Base-by-base conservation (phyloP, 805 yeast species). In the Teunomyces panamensis region DNA sequence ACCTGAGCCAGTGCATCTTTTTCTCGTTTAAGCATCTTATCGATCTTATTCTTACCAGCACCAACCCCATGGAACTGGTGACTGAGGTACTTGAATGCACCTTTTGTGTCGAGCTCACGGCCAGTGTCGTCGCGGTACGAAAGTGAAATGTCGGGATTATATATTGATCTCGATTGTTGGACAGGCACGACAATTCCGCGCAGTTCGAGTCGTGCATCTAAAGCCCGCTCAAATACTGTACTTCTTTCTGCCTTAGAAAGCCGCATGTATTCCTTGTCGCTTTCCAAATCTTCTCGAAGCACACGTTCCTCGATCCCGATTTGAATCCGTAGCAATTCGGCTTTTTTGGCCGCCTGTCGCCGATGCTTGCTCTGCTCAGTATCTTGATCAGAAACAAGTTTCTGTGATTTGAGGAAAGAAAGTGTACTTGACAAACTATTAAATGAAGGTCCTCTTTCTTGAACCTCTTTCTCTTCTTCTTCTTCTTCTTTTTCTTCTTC, bases 41-140 rank as follows among this genome's bases (percentile, higher is more conserved):
- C 36, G n/a, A 20, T 7, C 41, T 37, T 37, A 16, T 37, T 24
- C 10, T 37, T 37, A 11, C 17, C 16, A 3, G 30, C 6, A n/a
- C 30, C 30, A 7, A 37, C 69, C 3, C 94, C 95, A 61, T 89
- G 96, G 63, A 87, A 89, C 53, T 82, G 80, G 52, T 85, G 91
- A 2, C 94, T 85, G 42, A 88, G 66, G 50, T 79, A 79, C 66
- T 87, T 88, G 70, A 79, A 89, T 1, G 96, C 96, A 50, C 84
- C 84, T 57, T 85, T 87, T 3, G 83, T 73, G 28, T 74, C 67
- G 26, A 89, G 64, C 16, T 71, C 69, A 29, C 78, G 69, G 0
- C 96, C 96, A 2, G 65, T 56, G 24, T 80, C 84, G 60, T 88
- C 95, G 14, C 71, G 75, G 62, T 88, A 86, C 24, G 72, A 75